Conservation (phyloP, 306 rosid genomes). For the Cyamopsis tetragonoloba region DNA sequence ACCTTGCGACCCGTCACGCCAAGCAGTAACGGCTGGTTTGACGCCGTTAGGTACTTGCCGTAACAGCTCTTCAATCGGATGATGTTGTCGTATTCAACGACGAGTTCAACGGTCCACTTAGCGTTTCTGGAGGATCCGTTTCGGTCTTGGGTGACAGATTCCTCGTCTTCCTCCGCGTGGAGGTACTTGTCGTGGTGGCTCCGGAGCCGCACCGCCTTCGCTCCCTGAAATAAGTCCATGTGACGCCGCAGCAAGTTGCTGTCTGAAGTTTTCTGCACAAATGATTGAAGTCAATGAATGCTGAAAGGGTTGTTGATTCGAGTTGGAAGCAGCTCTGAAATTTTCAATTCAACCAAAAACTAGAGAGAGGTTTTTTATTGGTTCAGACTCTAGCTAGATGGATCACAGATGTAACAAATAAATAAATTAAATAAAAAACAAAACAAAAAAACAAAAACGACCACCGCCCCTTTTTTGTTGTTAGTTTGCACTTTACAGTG, state of each 20-base stretch:
- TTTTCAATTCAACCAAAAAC: no score
- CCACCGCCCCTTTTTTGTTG: no score
- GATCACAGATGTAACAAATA: no score
- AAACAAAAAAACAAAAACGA: no score
- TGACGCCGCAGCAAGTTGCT: neutral
- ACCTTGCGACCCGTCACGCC: slow-evolving; percentile 84
- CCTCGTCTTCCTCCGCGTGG: slow-evolving; percentile 72
- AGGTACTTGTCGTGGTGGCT: slow-evolving; percentile 86
- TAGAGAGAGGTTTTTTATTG: no score
- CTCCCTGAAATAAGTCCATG: slow-evolving; percentile 64
- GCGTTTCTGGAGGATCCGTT: slow-evolving; percentile 57
- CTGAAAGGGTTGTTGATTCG: no score
- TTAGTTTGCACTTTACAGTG: no score
- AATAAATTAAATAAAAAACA: no score
- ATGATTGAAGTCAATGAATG: no score
- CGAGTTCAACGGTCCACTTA: slow-evolving; percentile 59
- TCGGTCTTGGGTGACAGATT: slow-evolving; percentile 61
- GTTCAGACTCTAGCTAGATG: no score
- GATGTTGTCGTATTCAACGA: slow-evolving; percentile 41
- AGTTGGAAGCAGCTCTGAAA: no score
- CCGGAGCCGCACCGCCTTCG: slow-evolving; percentile 69
- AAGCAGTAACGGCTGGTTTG: slow-evolving; percentile 61
- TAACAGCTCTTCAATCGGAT: slow-evolving; percentile 73
- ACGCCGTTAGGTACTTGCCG: slow-evolving; percentile 70
- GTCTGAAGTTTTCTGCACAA: slow-evolving; percentile 1